Evolutionary conservation across 768 basidiomycete species (phyloP), one percentile per base, ranked within the genome.

Genomic region (Naganishia kalamii): DNA sequence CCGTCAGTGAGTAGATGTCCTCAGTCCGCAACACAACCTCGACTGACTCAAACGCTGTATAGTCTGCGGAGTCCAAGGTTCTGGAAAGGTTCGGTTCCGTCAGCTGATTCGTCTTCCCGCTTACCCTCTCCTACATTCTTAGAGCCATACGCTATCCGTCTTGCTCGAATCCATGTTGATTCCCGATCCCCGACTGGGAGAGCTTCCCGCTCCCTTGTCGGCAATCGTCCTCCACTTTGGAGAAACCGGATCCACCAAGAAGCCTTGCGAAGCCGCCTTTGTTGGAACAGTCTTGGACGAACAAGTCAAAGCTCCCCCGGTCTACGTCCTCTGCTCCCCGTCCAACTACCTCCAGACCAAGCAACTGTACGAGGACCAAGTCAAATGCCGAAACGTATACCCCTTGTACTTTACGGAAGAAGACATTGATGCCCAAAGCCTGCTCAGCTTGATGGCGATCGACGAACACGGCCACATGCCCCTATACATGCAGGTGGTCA

Each of bases 31-130:
- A 47, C 12, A 30, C 19, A 17, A 10, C 29, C 19, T 51, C 25
- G 4, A 33, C 13, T 27, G 2, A 17, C 46, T 15, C 21, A 15
- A 8, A 30, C 51, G 19, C 13, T 46, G 1, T 15, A 0, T 23
- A 65, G 65, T 65, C 5, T 65, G 65, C 30, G 65, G 65, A 10
- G 65, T 65, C 4, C 65, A 65, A 41, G 65, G 65, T 1, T 65
- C 65, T 4, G 65, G 65, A 37, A 65, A 65, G 46, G 65, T 65
- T 19, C 13, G 63, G 21, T 7, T 40, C n/a, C 1, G 8, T 47
- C 6, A 2, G 17, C 11, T 54, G 2, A 15, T 10, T 27, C 41
- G 21, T 6, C 25, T 1, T 6, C 5, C 23, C 3, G 13, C 47
- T 8, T 2, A 19, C n/a, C n/a, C 17, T 62, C 6, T 27, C 51